phyloP scores from a whole-genome alignment of 2,329 filamentous ascomycete species.

The Paradendryphiella salina region DNA sequence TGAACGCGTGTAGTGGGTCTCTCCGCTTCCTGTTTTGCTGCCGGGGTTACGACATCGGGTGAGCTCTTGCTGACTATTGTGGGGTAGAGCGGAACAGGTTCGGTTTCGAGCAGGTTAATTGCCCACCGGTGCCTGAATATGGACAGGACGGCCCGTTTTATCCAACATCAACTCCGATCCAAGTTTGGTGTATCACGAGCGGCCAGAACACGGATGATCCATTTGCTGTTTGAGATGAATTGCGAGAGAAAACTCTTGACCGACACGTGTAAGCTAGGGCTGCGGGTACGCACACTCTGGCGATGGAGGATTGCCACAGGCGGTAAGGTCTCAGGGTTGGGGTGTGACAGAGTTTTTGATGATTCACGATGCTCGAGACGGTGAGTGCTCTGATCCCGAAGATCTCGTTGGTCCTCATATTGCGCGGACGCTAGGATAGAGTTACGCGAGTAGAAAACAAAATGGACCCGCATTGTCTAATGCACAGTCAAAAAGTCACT shows the following conservation, averaged over 20 bases:
- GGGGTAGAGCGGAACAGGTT: conserved; percentile 47
- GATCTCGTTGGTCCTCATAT: conserved; percentile 26
- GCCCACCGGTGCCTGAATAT: conserved; percentile 36
- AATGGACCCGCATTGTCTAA: conserved; percentile 22
- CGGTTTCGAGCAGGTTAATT: conserved; percentile 38
- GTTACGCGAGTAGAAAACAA: conserved; percentile 21
- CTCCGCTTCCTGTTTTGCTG: conserved; percentile 35
- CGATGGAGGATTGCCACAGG: conserved; percentile 24
- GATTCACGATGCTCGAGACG: conserved; percentile 19
- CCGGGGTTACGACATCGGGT: conserved; percentile 24
- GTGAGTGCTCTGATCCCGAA: conserved; percentile 20
- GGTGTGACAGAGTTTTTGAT: conserved; percentile 1
- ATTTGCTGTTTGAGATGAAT: conserved; percentile 32
- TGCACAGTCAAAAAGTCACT: conserved; percentile 15
- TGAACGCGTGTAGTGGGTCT: conserved; percentile 59
- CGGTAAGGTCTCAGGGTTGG: conserved; percentile 8
- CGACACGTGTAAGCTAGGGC: conserved; percentile 29
- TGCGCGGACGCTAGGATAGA: conserved; percentile 17
- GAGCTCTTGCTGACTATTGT: conserved; percentile 43
- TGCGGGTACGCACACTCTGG: conserved; percentile 17
- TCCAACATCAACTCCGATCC: conserved; percentile 61
- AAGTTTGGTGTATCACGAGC: conserved; percentile 55
- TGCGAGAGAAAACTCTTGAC: conserved; percentile 12
- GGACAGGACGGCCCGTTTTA: conserved; percentile 68
- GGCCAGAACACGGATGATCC: conserved; percentile 23